Conservation (phyloP, 2,329 filamentous ascomycete species). For the Calonectria pteridis region DNA sequence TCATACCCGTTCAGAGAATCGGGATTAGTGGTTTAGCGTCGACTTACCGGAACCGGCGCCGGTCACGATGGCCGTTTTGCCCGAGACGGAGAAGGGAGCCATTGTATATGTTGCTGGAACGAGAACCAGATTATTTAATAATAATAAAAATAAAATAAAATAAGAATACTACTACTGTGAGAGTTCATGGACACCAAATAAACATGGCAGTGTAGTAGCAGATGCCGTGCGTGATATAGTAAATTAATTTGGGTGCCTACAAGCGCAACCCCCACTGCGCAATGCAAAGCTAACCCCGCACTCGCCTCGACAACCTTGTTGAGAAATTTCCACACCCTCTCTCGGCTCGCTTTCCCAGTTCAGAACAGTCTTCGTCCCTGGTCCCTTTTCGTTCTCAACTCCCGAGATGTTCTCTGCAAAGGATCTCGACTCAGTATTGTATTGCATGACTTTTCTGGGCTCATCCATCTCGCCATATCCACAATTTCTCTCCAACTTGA, state of each 20-base stretch:
- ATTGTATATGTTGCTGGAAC: not conserved
- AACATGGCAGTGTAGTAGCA: not conserved
- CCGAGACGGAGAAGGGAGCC: slow-evolving; percentile 39
- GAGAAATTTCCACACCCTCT: not conserved
- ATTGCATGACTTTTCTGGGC: not conserved
- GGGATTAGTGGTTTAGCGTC: not conserved
- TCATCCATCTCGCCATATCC: not conserved
- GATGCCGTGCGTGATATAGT: not conserved
- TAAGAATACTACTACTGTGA: too few species aligned
- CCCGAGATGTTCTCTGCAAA: not conserved
- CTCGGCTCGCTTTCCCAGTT: slow-evolving; percentile 25
- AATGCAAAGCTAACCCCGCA: slow-evolving; percentile 25
- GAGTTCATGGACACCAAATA: not conserved
- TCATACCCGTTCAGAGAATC: not conserved
- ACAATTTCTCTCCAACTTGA: not conserved
- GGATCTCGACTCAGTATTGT: not conserved
- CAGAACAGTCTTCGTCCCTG: not conserved
- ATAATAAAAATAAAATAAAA: too few species aligned
- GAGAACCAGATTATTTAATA: not conserved
- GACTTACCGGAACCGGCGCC: slow-evolving; percentile 45
- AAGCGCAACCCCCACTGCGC: not conserved
- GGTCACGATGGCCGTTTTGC: slow-evolving; percentile 47
- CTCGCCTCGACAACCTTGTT: slow-evolving; percentile 34
- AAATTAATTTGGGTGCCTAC: slow-evolving; percentile 10
- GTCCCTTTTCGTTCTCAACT: not conserved